These are phyloP conservation scores for Chenopodium berlandieri DNA, from an alignment of 148 eudicot species.

Conservation along the genomic window DNA sequence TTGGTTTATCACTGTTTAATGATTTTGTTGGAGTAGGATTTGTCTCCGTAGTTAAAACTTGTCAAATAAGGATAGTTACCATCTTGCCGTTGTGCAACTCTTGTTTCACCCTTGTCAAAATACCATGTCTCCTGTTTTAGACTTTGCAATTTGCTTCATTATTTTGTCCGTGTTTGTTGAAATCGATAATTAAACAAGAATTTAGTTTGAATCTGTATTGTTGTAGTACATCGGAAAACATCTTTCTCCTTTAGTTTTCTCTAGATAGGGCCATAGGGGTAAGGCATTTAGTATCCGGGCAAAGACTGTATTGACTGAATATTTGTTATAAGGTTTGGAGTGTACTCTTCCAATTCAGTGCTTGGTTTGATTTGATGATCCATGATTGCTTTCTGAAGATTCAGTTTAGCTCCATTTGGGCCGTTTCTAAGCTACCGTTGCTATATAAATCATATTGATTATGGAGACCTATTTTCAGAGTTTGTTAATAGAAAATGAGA, in stretches of 20 bases:
- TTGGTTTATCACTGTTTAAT: background rate
- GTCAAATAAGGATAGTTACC: background rate
- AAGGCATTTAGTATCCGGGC: background rate
- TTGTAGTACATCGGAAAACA: background rate
- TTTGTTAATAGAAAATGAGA: background rate
- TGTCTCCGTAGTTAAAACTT: background rate
- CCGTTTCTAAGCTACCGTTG: background rate
- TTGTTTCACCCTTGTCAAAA: background rate
- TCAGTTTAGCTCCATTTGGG: no score
- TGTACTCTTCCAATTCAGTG: background rate
- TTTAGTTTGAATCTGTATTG: background rate
- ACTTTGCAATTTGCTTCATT: background rate
- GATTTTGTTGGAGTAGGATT: background rate
- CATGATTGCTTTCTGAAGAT: background rate
- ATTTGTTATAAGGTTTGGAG: no score
- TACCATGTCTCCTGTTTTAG: background rate
- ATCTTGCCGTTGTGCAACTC: background rate
- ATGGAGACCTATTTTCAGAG: background rate
- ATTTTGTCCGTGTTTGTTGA: background rate
- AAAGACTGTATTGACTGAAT: background rate
- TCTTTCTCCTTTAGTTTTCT: background rate
- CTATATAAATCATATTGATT: background rate
- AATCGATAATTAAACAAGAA: background rate
- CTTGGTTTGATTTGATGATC: background rate
- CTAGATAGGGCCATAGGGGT: background rate